Base-by-base conservation (phyloP, 768 basidiomycete genomes). In the Pulveroboletus sp. region DNA sequence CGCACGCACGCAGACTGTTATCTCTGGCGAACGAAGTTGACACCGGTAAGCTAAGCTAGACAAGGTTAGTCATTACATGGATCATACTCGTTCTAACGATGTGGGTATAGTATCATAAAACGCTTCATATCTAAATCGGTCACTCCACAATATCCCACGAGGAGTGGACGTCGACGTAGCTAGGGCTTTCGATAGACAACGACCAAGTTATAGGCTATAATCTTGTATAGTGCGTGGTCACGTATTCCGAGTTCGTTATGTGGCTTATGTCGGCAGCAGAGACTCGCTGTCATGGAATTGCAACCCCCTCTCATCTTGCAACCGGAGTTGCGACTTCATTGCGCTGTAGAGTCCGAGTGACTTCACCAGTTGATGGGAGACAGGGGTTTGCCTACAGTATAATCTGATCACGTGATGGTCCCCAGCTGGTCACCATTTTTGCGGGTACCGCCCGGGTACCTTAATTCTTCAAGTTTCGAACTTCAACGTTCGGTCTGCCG, bases 1-100 rank as follows among this genome's bases (percentile, higher is more conserved):
- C 57, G 89, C 88, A 68, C 67, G 66, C 14, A 69, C 78, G 2
- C 78, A 81, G 56, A 60, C 52, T 10, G 57, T 66, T 28, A 42
- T 57, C 39, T 47, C 68, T 30, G 26, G 33, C 17, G 58, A 65
- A n/a, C 46, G 18, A n/a, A 43, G 46, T 39, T 59, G 57, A 49
- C 24, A 37, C 40, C 7, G 5, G 28, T 33, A 14, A 10, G 8
- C 5, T 33, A 31, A 10, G 31, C 26, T 7, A 18, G 17, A 30
- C 39, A 15, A 41, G 55, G 58, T 54, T 39, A 28, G 49, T 51
- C 18, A 17, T 31, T 21, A 27, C 10, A 32, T n/a, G 15, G 9
- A 30, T 10, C 6, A 8, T 17, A 26, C 27, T 4, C 10, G 30
- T 18, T 3, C 24, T n/a, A 30, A 15, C 18, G 1, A 32, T 8